Evolutionary conservation across 768 basidiomycete species (phyloP).

Genomic region (Pholiota microspora): DNA sequence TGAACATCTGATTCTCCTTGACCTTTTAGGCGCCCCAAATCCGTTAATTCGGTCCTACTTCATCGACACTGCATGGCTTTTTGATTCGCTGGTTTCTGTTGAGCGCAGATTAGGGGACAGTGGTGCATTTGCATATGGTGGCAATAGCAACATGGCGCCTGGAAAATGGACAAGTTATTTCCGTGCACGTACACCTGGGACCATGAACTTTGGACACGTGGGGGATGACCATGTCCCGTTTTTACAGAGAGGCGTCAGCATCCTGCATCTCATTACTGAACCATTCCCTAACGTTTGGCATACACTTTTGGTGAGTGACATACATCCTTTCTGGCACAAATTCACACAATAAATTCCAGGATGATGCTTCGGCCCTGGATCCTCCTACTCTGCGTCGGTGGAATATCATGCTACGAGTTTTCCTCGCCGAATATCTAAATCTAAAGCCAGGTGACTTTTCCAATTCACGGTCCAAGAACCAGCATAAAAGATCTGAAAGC

Average conservation of each 20-base stretch:
- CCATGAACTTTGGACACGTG: constrained; percentile 54
- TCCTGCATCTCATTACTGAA: constrained; percentile 86
- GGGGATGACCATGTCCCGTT: constrained; percentile 97
- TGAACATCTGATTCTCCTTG: constrained; percentile 90
- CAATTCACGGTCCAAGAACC: constrained; percentile 24
- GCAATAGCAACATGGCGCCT: constrained; percentile 42
- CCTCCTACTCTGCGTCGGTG: constrained; percentile 84
- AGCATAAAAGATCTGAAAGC: constrained; percentile 33
- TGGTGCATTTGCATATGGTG: constrained; percentile 55
- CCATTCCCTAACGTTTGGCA: constrained; percentile 95
- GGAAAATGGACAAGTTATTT: constrained; percentile 69
- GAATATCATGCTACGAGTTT: constrained; percentile 85
- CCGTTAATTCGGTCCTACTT: constrained; percentile 83
- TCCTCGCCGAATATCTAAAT: constrained; percentile 87
- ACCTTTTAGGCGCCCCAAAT: constrained; percentile 78
- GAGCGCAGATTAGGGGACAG: constrained; percentile 69
- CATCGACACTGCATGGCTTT: constrained; percentile 90
- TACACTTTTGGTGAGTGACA: constrained; percentile 52
- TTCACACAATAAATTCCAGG: no score
- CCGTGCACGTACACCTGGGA: constrained; percentile 38
- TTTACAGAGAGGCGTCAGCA: constrained; percentile 73
- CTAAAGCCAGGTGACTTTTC: constrained; percentile 47
- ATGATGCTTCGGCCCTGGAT: constrained; percentile 86
- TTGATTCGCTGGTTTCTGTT: constrained; percentile 69
- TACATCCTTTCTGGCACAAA: neutral